phyloP scores from a whole-genome alignment of 805 yeast genomes.

The Kodamaea neixiangensis region DNA sequence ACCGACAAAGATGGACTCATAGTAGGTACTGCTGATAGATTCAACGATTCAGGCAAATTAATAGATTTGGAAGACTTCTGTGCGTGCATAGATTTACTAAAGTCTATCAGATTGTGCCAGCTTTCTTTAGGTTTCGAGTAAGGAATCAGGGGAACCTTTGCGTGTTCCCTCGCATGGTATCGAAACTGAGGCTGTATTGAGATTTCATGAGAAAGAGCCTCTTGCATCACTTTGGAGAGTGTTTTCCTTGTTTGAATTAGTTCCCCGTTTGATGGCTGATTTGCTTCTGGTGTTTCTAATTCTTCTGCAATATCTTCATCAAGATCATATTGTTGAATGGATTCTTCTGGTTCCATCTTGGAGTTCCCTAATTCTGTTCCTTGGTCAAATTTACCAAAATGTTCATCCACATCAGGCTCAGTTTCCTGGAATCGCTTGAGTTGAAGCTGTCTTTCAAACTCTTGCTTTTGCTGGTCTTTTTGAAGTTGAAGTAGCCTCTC shows the following conservation, averaged over 20 bases:
- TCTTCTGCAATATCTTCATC: not conserved
- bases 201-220: constrained; percentile 13
- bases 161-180: constrained; percentile 14
- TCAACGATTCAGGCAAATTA: too few species aligned
- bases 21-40: not conserved
- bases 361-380: too few species aligned
- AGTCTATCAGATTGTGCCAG: constrained; percentile 14
- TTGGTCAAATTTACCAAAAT: too few species aligned
- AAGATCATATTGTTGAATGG: too few species aligned
- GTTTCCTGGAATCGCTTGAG: not conserved
- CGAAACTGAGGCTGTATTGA: constrained; percentile 26
- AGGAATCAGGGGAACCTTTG: not conserved
- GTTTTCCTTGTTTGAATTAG: not conserved
- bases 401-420: too few species aligned
- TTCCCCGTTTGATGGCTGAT: not conserved
- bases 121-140: constrained; percentile 13
- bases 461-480: not conserved
- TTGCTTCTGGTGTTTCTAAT: not conserved
- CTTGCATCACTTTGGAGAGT: constrained; percentile 2
- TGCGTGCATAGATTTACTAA: not conserved
- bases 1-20: not conserved
- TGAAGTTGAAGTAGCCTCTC: not conserved
- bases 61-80: too few species aligned
- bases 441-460: not conserved
- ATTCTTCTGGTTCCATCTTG: not conserved